Base-by-base conservation (phyloP, 2,329 filamentous ascomycete species). In the Madurella fahalii region DNA sequence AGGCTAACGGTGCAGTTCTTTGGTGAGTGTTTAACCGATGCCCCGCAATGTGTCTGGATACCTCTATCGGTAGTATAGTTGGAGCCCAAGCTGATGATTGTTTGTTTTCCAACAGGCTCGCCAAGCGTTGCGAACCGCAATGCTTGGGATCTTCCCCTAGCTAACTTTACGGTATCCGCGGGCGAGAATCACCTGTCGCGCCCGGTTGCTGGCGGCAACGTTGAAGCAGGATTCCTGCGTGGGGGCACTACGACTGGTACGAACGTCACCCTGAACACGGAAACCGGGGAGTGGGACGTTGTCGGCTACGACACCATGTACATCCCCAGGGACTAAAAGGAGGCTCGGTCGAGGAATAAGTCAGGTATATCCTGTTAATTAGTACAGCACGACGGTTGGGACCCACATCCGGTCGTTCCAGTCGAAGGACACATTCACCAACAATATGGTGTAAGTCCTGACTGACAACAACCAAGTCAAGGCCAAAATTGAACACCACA, bases 131-230 rank as follows among this genome's bases (percentile, higher is more conserved):
- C 80, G n/a, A 78, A 71, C 5, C 74, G 83, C 40, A 88, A 87
- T 62, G 72, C 77, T 0, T 81, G 81, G 68, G 86, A 90, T 63
- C 77, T 89, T 43, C 77, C 80, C 0, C 68, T 90, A 17, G 86
- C 85, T 1, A 89, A 88, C 65, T 90, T 90, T 65, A 88, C 85
- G 0, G 84, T 90, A 9, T 66, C 77, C 56, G 76, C 70, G 17
- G 84, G 83, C 0, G 82, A 76, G 53, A 89, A 88, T 61, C 77
- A 73, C 57, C 65, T 89, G 44, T 60, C 69, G 15, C 69, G 75
- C 1, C 71, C 73, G 2, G 68, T 76, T 34, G 72, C 63, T 1
- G 72, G 72, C 1, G 76, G 76, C 0, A 61, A 63, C 13, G 76
- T 71, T 0, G 76, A 84, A 68, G 79, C 77, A 46, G 84, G 84